Conservation (phyloP, 495 filamentous ascomycete species). For the Penicillium paxilli region DNA sequence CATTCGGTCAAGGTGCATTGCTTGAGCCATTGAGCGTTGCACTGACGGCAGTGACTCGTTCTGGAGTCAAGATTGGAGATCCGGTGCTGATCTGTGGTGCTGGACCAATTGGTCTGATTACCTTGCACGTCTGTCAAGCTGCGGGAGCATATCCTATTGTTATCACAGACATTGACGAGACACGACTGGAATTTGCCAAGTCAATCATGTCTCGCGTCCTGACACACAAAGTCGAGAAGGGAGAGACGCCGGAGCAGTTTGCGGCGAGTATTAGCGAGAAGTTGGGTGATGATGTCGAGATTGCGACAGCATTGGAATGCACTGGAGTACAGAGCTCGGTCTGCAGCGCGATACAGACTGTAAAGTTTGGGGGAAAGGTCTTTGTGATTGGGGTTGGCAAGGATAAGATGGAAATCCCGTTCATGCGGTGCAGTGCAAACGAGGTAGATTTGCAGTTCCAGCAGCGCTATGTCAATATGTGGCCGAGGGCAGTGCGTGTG, state of each 20-base stretch:
- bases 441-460: not conserved
- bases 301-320: not conserved
- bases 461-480: not conserved
- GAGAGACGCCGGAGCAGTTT: not conserved
- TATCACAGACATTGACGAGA: no score
- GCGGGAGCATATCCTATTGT: no score
- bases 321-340: not conserved
- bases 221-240: not conserved
- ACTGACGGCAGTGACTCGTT: no score
- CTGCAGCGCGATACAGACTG: not conserved
- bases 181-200: no score
- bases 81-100: no score
- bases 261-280: not conserved
- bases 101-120: no score
- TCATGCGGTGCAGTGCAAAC: not conserved
- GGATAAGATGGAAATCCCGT: not conserved
- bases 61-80: no score
- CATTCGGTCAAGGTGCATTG: no score
- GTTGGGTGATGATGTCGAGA: not conserved
- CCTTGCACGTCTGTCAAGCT: no score
- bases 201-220: no score
- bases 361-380: not conserved
- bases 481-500: not conserved
- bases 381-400: not conserved
- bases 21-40: no score